A percentile compares a stretch with the other conserved stretches of the same genome.
These are phyloP conservation scores for Rickenella mellea DNA, from an alignment of 768 basidiomycete genomes.

Conservation along the genomic window DNA sequence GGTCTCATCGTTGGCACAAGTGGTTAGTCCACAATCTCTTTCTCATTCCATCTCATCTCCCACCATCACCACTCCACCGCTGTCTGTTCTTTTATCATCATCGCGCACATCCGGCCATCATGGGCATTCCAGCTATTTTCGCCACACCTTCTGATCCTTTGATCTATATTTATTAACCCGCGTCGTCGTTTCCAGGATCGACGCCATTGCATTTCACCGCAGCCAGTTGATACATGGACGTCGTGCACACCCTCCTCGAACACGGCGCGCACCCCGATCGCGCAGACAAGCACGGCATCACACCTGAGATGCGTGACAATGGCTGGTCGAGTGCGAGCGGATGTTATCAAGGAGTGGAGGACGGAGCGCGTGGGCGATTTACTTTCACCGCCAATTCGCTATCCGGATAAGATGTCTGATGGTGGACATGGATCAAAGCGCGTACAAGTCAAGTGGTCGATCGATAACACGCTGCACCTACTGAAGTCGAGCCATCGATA, in stretches of 20 bases:
- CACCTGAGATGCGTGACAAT: slow-evolving; percentile 69
- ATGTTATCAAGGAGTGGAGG: slow-evolving; percentile 64
- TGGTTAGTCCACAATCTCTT: no score
- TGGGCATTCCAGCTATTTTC: no score
- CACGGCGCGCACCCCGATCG: slow-evolving; percentile 76
- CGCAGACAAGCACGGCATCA: slow-evolving; percentile 85
- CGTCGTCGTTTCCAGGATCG: no score
- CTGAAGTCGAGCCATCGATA: slow-evolving; percentile 23
- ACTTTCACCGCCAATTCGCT: slow-evolving; percentile 30
- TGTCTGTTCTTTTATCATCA: slow-evolving; percentile 64
- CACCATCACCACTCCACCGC: slow-evolving; percentile 63
- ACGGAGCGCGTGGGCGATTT: no score
- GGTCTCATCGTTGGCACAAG: background rate
- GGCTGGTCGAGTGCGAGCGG: slow-evolving; percentile 75
- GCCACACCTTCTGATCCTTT: no score
- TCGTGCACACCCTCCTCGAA: slow-evolving; percentile 72
- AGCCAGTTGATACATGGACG: slow-evolving; percentile 79
- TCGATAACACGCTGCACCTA: slow-evolving; percentile 62
- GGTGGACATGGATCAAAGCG: slow-evolving; percentile 21
- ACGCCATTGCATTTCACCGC: slow-evolving; percentile 96
- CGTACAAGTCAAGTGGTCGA: slow-evolving; percentile 67
- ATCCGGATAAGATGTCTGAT: slow-evolving; percentile 4
- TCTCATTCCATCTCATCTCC: no score
- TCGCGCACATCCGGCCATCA: slow-evolving; percentile 58
- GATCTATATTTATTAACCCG: no score